Conservation (phyloP, 148 eudicot species). For the Persicaria maculosa region DNA sequence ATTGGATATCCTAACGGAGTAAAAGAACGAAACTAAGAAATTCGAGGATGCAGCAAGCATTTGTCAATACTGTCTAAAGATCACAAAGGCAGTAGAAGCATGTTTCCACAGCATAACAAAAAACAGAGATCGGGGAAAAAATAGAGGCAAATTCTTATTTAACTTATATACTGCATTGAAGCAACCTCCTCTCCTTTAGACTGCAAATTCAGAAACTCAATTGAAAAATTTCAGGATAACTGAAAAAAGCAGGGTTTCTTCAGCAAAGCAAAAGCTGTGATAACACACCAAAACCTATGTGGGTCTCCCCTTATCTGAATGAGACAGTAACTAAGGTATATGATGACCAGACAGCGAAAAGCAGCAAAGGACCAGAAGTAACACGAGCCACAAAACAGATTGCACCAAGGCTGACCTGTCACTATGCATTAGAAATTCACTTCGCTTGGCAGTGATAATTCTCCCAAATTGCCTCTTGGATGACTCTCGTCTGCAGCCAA, state of each 20-base stretch:
- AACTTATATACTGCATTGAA: not conserved
- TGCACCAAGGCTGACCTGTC: slow-evolving; percentile 48
- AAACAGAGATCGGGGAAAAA: not conserved
- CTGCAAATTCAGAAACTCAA: not conserved
- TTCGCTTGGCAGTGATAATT: slow-evolving; percentile 25
- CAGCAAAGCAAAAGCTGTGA: too few species aligned
- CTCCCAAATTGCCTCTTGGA: not conserved
- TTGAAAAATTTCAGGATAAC: not conserved
- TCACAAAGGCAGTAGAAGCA: not conserved
- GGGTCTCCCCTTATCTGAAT: not conserved
- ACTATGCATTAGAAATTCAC: slow-evolving; percentile 59
- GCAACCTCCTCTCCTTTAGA: not conserved
- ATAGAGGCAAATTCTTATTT: not conserved
- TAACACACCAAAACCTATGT: not conserved
- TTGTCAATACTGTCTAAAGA: not conserved
- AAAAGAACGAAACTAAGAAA: not conserved
- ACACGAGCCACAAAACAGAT: not conserved
- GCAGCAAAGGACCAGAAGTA: not conserved
- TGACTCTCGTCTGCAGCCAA: not conserved
- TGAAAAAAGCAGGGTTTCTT: not conserved
- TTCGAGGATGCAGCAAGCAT: not conserved
- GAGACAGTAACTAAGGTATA: not conserved
- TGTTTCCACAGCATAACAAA: not conserved
- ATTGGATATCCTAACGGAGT: too few species aligned
- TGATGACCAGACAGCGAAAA: not conserved